Evolutionary conservation across 1,284 basidiomycete genomes (phyloP), one percentile per base, ranked within the genome.

Genomic region (Rhodotorula sp.): DNA sequence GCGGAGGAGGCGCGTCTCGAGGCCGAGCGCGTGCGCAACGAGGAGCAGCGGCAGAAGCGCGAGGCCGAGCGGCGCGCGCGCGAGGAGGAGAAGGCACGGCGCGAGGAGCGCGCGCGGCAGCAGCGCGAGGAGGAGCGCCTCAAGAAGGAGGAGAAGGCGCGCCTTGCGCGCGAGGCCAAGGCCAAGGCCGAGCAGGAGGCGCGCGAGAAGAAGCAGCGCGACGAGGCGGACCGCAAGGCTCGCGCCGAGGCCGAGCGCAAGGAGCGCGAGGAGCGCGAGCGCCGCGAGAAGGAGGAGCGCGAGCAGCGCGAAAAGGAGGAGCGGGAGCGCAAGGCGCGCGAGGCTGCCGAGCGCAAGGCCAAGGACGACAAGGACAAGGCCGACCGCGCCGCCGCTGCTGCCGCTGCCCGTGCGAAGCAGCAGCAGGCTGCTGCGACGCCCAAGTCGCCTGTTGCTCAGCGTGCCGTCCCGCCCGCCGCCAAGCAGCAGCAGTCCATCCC

Each of bases 51-150:
- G 50, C 84, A 85, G 39, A 89, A 86, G 76, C 88, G 90, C 57
- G 92, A 94, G 79, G 87, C 87, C 61, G 85, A 85, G 70, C 89
- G 89, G 77, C 89, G 88, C 80, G 88, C 86, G 53, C 87, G 87
- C 67, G 91, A 92, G 71, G 92, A 83, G 72, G 84, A 85, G 76
- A 80, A 81, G 74, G 84, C 85, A 64, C 27, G 74, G 80, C 62
- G 83, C 72, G 83, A 84, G 62, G 84, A 89, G 74, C 86, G 87
- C 57, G 89, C 91, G 76, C 90, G 92, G 77, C 84, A 84, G 76
- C 86, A 86, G 70, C 84, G 85, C 15, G 85, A 87, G 70, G 86
- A 86, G 56, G 79, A 79, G 68, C 77, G 80, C 37, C 77, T 81
- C 74, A 80, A 80, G 58, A 81, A 79, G 69, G 79, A 78, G 37